phyloP scores from a whole-genome alignment of 2,329 filamentous ascomycete genomes.

The Pseudocercospora musae region DNA sequence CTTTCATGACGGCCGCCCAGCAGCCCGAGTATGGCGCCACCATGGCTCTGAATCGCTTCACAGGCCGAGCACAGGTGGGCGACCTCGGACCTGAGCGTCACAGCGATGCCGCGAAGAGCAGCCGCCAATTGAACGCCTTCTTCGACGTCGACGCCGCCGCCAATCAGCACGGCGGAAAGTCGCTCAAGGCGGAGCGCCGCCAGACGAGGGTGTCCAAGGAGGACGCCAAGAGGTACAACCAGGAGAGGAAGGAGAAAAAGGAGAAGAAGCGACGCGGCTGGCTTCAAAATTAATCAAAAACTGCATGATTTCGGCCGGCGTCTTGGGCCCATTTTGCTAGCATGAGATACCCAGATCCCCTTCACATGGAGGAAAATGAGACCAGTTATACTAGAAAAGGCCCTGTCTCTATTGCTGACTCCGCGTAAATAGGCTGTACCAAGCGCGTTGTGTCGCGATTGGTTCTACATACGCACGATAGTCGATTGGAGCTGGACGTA shows the following conservation, averaged over 20 bases:
- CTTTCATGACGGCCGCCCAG: conserved; percentile 24
- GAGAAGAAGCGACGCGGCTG: conserved; percentile 72
- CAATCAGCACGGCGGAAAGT: conserved; percentile 84
- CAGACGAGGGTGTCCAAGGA: conserved; percentile 79
- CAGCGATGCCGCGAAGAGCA: conserved; percentile 82
- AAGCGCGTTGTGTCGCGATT: not conserved
- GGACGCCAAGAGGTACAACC: conserved; percentile 86
- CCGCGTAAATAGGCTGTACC: not conserved
- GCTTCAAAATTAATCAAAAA: not conserved
- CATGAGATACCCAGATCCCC: not conserved
- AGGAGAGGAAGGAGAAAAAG: conserved; percentile 84
- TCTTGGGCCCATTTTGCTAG: not conserved
- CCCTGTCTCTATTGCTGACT: not conserved
- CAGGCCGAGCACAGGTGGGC: conserved; percentile 72
- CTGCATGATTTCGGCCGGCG: not conserved
- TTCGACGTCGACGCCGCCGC: conserved; percentile 93
- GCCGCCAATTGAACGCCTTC: conserved; percentile 85
- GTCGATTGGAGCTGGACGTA: too few species aligned
- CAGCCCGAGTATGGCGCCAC: conserved; percentile 56
- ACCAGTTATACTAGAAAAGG: not conserved
- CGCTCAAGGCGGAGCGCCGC: conserved; percentile 84
- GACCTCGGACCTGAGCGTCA: conserved; percentile 70
- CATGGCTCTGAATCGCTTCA: conserved; percentile 87
- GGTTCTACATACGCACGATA: too few species aligned
- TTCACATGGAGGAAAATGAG: not conserved